Conservation (phyloP, 441 rosid genomes). For the Daphne laureola region DNA sequence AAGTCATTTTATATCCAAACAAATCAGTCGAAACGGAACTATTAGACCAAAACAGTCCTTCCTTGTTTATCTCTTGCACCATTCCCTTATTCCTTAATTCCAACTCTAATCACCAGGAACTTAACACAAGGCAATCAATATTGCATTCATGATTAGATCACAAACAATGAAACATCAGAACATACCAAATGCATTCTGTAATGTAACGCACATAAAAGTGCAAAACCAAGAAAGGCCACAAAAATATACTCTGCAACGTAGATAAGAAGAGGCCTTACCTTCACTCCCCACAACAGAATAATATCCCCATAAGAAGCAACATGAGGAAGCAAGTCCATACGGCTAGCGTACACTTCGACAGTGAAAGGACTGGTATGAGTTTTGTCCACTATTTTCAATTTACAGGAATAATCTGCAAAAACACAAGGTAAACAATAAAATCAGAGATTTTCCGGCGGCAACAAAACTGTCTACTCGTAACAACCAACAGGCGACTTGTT, state of each 20-base stretch:
- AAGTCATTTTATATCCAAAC: too few species aligned
- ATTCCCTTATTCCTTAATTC: too few species aligned
- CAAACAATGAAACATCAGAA: too few species aligned
- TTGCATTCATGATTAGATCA: too few species aligned
- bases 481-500: too few species aligned
- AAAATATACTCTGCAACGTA: not conserved
- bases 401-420: slow-evolving; percentile 41
- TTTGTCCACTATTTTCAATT: slow-evolving; percentile 42
- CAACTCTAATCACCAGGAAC: too few species aligned
- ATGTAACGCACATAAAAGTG: not conserved
- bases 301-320: slow-evolving; percentile 45
- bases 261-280: slow-evolving; percentile 22
- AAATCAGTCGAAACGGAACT: too few species aligned
- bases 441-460: not conserved
- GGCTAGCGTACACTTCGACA: slow-evolving; percentile 32
- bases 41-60: too few species aligned
- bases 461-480: not conserved
- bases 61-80: too few species aligned
- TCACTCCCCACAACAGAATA: slow-evolving; percentile 35
- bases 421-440: too few species aligned
- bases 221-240: not conserved
- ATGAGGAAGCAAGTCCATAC: slow-evolving; percentile 33
- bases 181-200: too few species aligned
- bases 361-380: slow-evolving; percentile 25
- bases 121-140: too few species aligned